Conservation (phyloP, 1,284 basidiomycete genomes). For the Ustilago cynodontis region DNA sequence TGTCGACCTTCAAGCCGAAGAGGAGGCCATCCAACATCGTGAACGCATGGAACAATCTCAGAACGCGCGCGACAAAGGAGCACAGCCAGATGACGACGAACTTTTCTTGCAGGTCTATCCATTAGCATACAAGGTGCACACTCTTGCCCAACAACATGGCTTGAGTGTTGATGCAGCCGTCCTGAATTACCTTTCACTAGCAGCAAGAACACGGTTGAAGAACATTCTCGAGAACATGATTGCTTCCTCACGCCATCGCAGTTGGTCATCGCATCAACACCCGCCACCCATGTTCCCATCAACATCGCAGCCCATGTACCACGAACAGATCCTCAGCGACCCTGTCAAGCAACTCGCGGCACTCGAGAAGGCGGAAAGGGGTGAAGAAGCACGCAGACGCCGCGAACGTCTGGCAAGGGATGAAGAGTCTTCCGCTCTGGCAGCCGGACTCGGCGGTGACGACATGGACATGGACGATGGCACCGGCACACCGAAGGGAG, state of each 20-base stretch:
- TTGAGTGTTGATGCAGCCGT: slow-evolving; percentile 65
- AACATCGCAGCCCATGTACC: slow-evolving; percentile 52
- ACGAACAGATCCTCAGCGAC: slow-evolving; percentile 62
- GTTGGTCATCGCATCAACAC: slow-evolving; percentile 65
- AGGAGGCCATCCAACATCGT: slow-evolving; percentile 62
- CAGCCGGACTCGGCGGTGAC: slow-evolving; percentile 31
- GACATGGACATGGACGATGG: slow-evolving; percentile 49
- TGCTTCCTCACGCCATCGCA: slow-evolving; percentile 62
- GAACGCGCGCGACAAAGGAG: slow-evolving; percentile 19
- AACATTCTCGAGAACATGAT: slow-evolving; percentile 68
- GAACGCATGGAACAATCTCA: slow-evolving; percentile 51
- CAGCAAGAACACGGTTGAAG: slow-evolving; percentile 62
- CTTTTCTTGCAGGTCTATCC: slow-evolving; percentile 63
- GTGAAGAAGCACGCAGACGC: slow-evolving; percentile 60
- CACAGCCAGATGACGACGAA: slow-evolving; percentile 49
- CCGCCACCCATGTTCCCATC: slow-evolving; percentile 53
- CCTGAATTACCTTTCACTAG: slow-evolving; percentile 66
- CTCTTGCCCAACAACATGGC: slow-evolving; percentile 57
- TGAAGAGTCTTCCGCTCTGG: slow-evolving; percentile 53
- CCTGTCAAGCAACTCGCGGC: slow-evolving; percentile 63
- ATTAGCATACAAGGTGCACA: slow-evolving; percentile 62
- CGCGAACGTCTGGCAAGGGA: slow-evolving; percentile 60
- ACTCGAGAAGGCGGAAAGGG: slow-evolving; percentile 67
- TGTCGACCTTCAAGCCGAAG: slow-evolving; percentile 65
- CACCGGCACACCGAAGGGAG: slow-evolving; percentile 30